Conservation (phyloP, 2,329 filamentous ascomycete genomes). For the Colletotrichum euphorbiae region DNA sequence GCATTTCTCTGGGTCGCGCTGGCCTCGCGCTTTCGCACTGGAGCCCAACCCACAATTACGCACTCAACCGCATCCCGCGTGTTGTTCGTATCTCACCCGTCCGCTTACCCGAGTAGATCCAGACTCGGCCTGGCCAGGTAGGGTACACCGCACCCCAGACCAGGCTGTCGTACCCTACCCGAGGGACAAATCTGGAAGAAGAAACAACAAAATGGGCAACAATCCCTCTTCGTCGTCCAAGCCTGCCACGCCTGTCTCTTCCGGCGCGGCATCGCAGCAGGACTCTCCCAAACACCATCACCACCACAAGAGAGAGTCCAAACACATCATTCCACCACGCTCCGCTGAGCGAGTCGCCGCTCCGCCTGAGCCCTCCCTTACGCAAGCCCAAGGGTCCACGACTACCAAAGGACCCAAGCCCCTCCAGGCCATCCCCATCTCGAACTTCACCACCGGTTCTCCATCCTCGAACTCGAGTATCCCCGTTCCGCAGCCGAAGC, state of each 20-base stretch:
- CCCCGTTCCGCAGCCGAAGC: slow-evolving; percentile 39
- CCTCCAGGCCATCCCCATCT: slow-evolving; percentile 61
- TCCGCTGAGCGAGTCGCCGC: slow-evolving; percentile 66
- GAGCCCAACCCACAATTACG: slow-evolving; percentile 25
- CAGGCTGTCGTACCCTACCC: slow-evolving; percentile 38
- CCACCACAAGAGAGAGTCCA: slow-evolving; percentile 55
- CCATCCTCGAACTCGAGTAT: slow-evolving; percentile 44
- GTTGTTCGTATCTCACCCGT: slow-evolving; percentile 28
- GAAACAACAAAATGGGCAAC: slow-evolving; percentile 49
- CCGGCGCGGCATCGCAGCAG: slow-evolving; percentile 44
- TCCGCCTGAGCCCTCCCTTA: slow-evolving; percentile 71
- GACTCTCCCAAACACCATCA: slow-evolving; percentile 41
- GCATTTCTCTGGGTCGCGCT: slow-evolving; percentile 13
- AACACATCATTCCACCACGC: slow-evolving; percentile 67
- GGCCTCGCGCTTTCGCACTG: slow-evolving; percentile 20
- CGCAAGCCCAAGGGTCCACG: slow-evolving; percentile 69
- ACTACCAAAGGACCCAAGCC: slow-evolving; percentile 59
- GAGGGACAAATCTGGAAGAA: slow-evolving; percentile 31
- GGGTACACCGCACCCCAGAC: slow-evolving; percentile 40
- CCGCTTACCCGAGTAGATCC: slow-evolving; percentile 34
- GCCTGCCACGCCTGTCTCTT: slow-evolving; percentile 47
- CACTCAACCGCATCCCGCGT: slow-evolving; percentile 19
- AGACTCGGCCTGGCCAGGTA: slow-evolving; percentile 29
- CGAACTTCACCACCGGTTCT: slow-evolving; percentile 61
- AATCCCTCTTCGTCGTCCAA: slow-evolving; percentile 50